Evolutionary conservation across 2,329 filamentous ascomycete genomes (phyloP).

Genomic region (Talaromyces pinophilus): DNA sequence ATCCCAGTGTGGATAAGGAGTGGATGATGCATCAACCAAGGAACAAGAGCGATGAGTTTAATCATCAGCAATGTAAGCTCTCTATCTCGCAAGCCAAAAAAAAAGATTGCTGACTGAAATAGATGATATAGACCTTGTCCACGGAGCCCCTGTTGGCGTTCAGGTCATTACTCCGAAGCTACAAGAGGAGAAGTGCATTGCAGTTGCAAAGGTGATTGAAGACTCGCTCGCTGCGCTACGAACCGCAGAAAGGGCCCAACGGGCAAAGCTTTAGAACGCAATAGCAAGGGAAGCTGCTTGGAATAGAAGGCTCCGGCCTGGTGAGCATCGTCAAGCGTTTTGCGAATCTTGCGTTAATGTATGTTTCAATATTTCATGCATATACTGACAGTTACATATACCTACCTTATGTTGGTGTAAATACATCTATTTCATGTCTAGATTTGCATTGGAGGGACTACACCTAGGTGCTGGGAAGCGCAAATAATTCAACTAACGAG

Average conservation of each 20-base stretch:
- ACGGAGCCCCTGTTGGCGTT: conserved; percentile 38
- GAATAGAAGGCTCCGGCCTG: background rate
- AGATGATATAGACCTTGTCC: conserved; percentile 37
- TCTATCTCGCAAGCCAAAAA: background rate
- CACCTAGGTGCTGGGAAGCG: background rate
- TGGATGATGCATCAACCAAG: conserved; percentile 39
- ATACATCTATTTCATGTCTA: background rate
- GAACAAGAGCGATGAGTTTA: conserved; percentile 36
- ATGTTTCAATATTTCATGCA: background rate
- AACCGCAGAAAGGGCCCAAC: background rate
- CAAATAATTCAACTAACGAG: background rate
- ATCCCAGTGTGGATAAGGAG: conserved; percentile 24
- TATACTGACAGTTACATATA: background rate
- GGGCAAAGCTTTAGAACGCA: background rate
- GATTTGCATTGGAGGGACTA: background rate
- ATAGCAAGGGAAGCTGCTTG: background rate
- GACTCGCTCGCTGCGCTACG: conserved; percentile 25
- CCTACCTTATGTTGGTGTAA: background rate
- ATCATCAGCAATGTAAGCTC: conserved; percentile 36
- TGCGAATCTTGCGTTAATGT: background rate
- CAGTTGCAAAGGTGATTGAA: conserved; percentile 37
- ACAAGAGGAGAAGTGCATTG: conserved; percentile 38
- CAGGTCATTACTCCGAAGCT: conserved; percentile 38
- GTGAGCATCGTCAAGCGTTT: background rate
- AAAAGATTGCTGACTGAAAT: background rate